Conservation (phyloP, 805 yeast genomes). For the Candida tallmaniae region DNA sequence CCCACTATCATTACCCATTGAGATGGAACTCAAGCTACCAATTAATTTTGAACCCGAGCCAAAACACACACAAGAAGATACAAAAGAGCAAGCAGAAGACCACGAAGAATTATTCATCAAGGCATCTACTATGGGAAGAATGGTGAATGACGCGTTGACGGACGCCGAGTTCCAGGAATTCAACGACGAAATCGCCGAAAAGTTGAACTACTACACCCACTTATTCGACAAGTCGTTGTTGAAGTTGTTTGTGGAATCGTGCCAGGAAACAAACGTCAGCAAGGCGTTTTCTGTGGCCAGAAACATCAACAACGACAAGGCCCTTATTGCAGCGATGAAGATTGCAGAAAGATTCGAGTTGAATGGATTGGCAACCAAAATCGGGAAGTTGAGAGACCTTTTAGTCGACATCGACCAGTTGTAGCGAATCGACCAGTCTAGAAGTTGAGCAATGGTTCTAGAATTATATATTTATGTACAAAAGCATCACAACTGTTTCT, state of each 20-base stretch:
- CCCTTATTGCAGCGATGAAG: constrained; percentile 76
- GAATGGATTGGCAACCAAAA: constrained; percentile 30
- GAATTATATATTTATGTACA: neutral
- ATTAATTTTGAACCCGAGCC: constrained; percentile 27
- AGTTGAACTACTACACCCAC: constrained; percentile 48
- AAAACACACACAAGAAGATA: constrained; percentile 19
- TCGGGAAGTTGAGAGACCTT: constrained; percentile 34
- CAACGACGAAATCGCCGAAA: constrained; percentile 42
- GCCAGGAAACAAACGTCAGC: constrained; percentile 57
- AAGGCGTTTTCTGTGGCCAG: constrained; percentile 69
- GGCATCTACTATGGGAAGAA: constrained; percentile 55
- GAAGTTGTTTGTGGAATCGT: constrained; percentile 68
- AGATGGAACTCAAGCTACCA: constrained; percentile 68
- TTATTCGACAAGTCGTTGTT: constrained; percentile 74
- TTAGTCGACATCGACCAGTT: constrained; percentile 14
- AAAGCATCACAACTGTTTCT: constrained; percentile 33
- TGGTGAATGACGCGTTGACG: constrained; percentile 50
- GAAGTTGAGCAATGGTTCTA: too few species aligned
- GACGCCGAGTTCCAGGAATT: constrained; percentile 26
- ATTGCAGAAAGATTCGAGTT: constrained; percentile 66
- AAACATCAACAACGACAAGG: constrained; percentile 70
- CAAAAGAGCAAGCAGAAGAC: constrained; percentile 24
- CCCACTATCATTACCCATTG: constrained; percentile 83
- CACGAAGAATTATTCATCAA: constrained; percentile 66
- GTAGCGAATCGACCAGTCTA: too few species aligned